Evolutionary conservation across 768 basidiomycete genomes (phyloP), one percentile per base, ranked within the genome.

Genomic region (Dacryopinax spathularia): DNA sequence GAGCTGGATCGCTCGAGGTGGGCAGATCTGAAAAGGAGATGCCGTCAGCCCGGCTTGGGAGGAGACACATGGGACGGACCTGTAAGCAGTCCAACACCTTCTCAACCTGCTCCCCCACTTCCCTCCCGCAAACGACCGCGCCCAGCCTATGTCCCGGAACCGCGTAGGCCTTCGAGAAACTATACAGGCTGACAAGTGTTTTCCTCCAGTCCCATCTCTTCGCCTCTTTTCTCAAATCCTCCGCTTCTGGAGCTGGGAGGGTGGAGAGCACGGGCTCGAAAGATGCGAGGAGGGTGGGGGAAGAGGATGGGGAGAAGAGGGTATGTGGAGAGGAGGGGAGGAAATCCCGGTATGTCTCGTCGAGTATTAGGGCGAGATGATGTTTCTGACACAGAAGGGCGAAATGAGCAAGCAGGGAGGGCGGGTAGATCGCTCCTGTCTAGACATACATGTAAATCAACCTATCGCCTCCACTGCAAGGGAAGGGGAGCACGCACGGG

Each of bases 261-360:
- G n/a, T n/a, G n/a, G n/a, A n/a, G n/a, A 20, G 36, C 36, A 10
- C 43, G 43, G 43, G 7, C 7, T 12, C n/a, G 43, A 7, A 15
- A 5, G 48, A 5, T 13, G 3, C 20, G 48, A 18, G 29, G 29
- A 56, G 48, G 29, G 43, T 15, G 5, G 48, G 25, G 22, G 29
- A 9, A 20, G 64, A 60, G 0, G 61, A 48, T 1, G 71, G 39
- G 1, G 74, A 72, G 70, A 88, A 88, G 20, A 87, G 75, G 34
- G 67, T 65, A 69, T 88, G 87, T 0, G 87, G 83, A 4, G 73
- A 69, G n/a, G 75, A 66, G n/a, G 80, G 72, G 41, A 85, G 75
- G 69, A 92, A 91, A 71, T 92, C 89, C 13, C 89, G 81, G 73
- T 94, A 94, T 1, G 91, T 92, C 74, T 91, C 89, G 73, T 94